Evolutionary conservation across 2,329 filamentous ascomycete species (phyloP).

Genomic region (Didymella arachidicola): DNA sequence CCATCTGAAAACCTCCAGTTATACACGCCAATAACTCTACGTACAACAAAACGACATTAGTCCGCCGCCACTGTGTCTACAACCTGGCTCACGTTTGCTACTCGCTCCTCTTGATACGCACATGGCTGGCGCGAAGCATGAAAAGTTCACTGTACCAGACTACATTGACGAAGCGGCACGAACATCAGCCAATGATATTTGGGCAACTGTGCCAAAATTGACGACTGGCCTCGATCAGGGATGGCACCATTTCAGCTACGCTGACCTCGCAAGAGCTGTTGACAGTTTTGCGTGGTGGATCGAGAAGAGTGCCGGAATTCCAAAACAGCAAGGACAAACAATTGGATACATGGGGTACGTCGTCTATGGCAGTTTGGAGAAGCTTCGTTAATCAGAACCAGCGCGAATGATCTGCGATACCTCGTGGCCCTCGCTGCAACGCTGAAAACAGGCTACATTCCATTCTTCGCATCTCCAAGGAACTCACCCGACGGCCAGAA

Average conservation of each 20-base stretch:
- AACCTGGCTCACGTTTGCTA: background rate
- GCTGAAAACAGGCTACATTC: slow-evolving; percentile 14
- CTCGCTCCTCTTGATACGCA: background rate
- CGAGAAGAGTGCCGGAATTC: slow-evolving; percentile 7
- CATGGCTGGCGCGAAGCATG: slow-evolving; percentile 1
- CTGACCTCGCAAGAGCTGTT: slow-evolving; percentile 14
- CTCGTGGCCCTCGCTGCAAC: slow-evolving; percentile 8
- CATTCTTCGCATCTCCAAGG: slow-evolving; percentile 12
- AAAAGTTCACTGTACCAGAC: slow-evolving; percentile 11
- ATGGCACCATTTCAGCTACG: slow-evolving; percentile 11
- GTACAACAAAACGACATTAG: background rate
- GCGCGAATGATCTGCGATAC: slow-evolving; percentile 18
- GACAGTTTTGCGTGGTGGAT: slow-evolving; percentile 18
- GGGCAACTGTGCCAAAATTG: slow-evolving; percentile 18
- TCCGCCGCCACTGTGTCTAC: background rate
- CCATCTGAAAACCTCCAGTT: no score
- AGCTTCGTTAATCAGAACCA: background rate
- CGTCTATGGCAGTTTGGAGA: fast-evolving
- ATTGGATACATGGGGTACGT: slow-evolving; percentile 19
- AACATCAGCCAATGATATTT: slow-evolving; percentile 5
- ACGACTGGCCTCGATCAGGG: slow-evolving; percentile 8
- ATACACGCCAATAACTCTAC: background rate
- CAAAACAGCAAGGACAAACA: slow-evolving; percentile 11
- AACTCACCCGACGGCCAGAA: slow-evolving; percentile 15
- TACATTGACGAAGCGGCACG: slow-evolving; percentile 14